phyloP scores from a whole-genome alignment of 345 rosid species.

The Firmiana major region DNA sequence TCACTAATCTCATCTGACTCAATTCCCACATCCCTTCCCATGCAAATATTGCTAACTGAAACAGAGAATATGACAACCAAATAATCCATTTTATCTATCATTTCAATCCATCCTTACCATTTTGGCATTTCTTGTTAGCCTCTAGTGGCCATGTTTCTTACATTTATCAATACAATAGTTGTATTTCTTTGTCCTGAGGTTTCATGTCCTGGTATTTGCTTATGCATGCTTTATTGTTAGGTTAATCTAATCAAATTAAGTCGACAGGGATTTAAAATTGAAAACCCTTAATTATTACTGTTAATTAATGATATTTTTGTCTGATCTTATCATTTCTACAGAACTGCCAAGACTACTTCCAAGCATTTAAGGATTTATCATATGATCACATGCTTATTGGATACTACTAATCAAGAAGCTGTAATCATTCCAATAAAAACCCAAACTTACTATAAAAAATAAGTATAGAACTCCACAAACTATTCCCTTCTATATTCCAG shows the following conservation, averaged over 20 bases:
- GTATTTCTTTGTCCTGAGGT: neutral
- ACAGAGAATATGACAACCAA: slow-evolving; percentile 10
- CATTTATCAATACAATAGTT: neutral
- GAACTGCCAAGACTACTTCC: neutral
- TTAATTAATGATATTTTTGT: neutral
- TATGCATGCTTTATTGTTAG: neutral
- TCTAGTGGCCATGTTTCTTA: neutral
- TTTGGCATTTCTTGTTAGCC: slow-evolving; percentile 14
- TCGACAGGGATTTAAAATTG: neutral
- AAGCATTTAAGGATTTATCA: neutral
- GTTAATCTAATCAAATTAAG: neutral
- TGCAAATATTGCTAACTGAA: slow-evolving; percentile 14
- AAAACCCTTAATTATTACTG: neutral
- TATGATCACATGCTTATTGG: neutral
- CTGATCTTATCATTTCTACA: neutral
- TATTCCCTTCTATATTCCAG: neutral
- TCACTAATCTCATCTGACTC: slow-evolving; percentile 7
- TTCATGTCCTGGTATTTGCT: neutral
- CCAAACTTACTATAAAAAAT: neutral
- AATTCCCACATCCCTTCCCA: slow-evolving; percentile 36
- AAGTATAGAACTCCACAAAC: neutral
- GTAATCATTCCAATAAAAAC: neutral
- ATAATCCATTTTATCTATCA: slow-evolving; percentile 10
- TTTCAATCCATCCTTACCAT: slow-evolving; percentile 5
- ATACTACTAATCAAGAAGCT: neutral